Percentiles rank a stretch among this genome's conserved stretches.
These are phyloP conservation scores for Vigna unguiculata DNA, from an alignment of 306 rosid genomes.

Conservation along the genomic window DNA sequence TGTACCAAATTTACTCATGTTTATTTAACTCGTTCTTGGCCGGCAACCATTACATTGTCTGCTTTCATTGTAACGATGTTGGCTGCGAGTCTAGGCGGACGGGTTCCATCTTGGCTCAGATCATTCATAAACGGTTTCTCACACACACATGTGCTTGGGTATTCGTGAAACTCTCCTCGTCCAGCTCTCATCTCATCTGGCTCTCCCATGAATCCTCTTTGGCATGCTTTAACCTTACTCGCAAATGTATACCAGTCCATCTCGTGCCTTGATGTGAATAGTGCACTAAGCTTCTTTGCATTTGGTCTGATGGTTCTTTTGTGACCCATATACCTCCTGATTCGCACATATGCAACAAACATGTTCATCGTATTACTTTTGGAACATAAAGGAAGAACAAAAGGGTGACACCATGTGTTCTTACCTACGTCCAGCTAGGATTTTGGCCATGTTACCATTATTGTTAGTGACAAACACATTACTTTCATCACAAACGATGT, in stretches of 20 bases:
- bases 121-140: conserved; percentile 65
- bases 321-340: conserved; percentile 98
- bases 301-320: conserved; percentile 98
- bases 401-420: conserved; percentile 31
- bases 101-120: conserved; percentile 41
- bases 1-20: conserved; percentile 17
- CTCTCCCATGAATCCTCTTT: conserved; percentile 97
- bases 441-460: conserved; percentile 98
- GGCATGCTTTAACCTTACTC: conserved; percentile 74
- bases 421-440: conserved; percentile 97
- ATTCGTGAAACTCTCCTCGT: conserved; percentile 91
- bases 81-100: conserved; percentile 43
- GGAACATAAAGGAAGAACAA: conserved; percentile 19
- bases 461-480: conserved; percentile 96
- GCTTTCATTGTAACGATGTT: conserved; percentile 37
- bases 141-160: conserved; percentile 78
- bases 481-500: conserved; percentile 92
- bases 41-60: conserved; percentile 32
- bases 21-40: conserved; percentile 39
- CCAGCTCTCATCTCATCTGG: conserved; percentile 88
- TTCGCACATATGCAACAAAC: conserved; percentile 6
- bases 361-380: not conserved
- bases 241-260: conserved; percentile 88
- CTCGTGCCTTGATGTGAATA: conserved; percentile 74
- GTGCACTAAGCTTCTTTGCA: conserved; percentile 93